Base-by-base conservation (phyloP, 2,329 filamentous ascomycete species). In the Sphaceloma murrayae region DNA sequence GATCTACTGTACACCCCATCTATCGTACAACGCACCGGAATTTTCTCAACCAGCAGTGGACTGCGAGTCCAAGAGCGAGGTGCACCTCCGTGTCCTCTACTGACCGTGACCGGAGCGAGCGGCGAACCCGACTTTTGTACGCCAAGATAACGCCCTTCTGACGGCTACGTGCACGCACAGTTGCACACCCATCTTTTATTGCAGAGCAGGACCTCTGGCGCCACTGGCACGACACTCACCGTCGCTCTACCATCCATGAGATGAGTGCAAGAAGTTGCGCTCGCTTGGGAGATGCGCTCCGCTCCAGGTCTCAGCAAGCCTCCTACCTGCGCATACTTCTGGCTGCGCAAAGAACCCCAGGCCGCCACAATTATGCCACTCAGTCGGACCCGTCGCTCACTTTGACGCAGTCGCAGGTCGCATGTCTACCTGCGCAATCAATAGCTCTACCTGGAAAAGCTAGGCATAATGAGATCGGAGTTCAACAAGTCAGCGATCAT, bases 391-490 rank as follows among this genome's bases (percentile, higher is more conserved):
- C n/a, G n/a, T n/a, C n/a, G n/a, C n/a, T n/a, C n/a, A n/a, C n/a
- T n/a, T 19, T 5, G 45, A 45, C 11, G 34, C 45, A 7, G 47
- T 48, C n/a, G 21, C 38, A 5, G 18, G 34, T n/a, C n/a, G n/a
- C n/a, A n/a, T n/a, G n/a, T n/a, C n/a, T n/a, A n/a, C n/a, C n/a
- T n/a, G n/a, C n/a, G n/a, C n/a, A n/a, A n/a, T 65, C 21, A 55
- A 43, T 61, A n/a, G 51, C 56, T 1, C 48, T 57, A 14, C 47
- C 62, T n/a, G 64, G 68, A 5, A 65, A 73, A 46, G 70, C 85
- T 38, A 79, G 91, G 52, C 85, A 82, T 68, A 98, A 93, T 65
- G 84, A 93, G 53, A 88, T 98, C 55, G 86, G 85, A 43, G 85
- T 98, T 29, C 91, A 98, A 65, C 89, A 96, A 57, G 69, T 98